Percentiles rank a stretch among this genome's conserved stretches.
These are phyloP conservation scores for Rhodotorula sp. DNA, from an alignment of 1,284 basidiomycete species.

Conservation along the genomic window DNA sequence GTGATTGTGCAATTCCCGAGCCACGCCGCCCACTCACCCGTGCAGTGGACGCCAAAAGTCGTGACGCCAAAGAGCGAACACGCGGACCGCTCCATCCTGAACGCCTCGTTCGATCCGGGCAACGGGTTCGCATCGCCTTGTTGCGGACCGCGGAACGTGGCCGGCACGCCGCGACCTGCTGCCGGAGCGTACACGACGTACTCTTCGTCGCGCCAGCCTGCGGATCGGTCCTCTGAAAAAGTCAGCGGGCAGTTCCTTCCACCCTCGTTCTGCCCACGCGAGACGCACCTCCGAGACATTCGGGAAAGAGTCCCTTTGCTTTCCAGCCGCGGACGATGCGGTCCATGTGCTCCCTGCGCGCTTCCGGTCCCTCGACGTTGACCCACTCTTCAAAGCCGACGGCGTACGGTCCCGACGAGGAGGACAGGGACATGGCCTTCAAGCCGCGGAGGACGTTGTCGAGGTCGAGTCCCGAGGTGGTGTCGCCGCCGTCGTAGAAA, in stretches of 20 bases:
- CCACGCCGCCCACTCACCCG: conserved; percentile 46
- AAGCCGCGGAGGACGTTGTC: conserved; percentile 18
- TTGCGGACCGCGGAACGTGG: conserved; percentile 55
- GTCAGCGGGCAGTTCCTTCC: background rate
- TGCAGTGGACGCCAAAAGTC: conserved; percentile 85
- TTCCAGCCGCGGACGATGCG: conserved; percentile 49
- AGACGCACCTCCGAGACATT: conserved; percentile 50
- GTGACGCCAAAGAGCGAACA: conserved; percentile 84
- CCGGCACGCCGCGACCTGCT: conserved; percentile 46
- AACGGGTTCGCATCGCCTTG: conserved; percentile 32
- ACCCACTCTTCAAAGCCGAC: conserved; percentile 42
- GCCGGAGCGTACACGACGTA: conserved; percentile 75
- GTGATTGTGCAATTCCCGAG: too few relatives aligned
- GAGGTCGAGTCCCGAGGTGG: background rate
- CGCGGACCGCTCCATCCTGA: conserved; percentile 84
- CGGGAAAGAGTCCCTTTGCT: conserved; percentile 48
- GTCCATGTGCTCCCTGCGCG: conserved; percentile 48
- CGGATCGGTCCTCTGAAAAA: background rate
- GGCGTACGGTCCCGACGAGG: conserved; percentile 12
- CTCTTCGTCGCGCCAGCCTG: conserved; percentile 76
- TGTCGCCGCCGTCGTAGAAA: background rate
- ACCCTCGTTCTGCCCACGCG: background rate
- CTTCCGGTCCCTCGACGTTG: conserved; percentile 42
- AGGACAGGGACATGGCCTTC: background rate
- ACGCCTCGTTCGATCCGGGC: conserved; percentile 63